Evolutionary conservation across 164 flowering plant species (phyloP), one percentile per base, ranked within the genome.

Genomic region (Sextonia rubra): DNA sequence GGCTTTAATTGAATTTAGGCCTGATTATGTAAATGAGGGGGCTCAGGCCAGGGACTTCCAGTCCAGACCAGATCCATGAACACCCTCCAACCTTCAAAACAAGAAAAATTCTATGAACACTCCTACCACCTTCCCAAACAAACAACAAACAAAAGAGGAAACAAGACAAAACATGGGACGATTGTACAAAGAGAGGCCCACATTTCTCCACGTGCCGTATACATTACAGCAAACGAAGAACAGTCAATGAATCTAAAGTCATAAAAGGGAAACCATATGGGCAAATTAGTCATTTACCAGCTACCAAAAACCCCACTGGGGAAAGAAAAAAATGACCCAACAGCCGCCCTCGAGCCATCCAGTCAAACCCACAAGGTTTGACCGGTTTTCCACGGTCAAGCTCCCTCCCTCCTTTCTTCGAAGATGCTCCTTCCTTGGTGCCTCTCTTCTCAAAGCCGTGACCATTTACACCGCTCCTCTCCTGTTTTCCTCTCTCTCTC

Each of bases 351-450:
- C 22, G 14, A 12, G 27, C 70, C 11, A 3, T n/a, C 75, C 73
- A 75, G 86, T 85, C 87, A 86, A 85, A 83, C 76, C 66, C 82
- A 78, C 83, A 75, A 65, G 80, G 11, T 82, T 80, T 84, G 90
- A 85, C 85, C 80, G 23, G 69, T 73, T 64, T 72, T 75, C 67
- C 27, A 71, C 64, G 74, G 71, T 71, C 78, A 71, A 71, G 61
- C 72, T 67, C 60, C 69, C 75, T 60, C 49, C 65, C 66, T 71
- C 49, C 49, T 67, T 76, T 71, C 78, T 47, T 7, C 2, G 86
- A 81, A 82, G 68, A 64, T 69, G 44, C 86, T 73, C 63, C 24
- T 37, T 17, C 12, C 64, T 20, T 25, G 4, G 60, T 29, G 3
- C 27, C 71, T 72, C 58, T 47, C 18, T 76, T 49, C 66, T 61